These are phyloP conservation scores for Fusarium brachygibbosum DNA, from an alignment of 2,329 filamentous ascomycete species.

Conservation along the genomic window DNA sequence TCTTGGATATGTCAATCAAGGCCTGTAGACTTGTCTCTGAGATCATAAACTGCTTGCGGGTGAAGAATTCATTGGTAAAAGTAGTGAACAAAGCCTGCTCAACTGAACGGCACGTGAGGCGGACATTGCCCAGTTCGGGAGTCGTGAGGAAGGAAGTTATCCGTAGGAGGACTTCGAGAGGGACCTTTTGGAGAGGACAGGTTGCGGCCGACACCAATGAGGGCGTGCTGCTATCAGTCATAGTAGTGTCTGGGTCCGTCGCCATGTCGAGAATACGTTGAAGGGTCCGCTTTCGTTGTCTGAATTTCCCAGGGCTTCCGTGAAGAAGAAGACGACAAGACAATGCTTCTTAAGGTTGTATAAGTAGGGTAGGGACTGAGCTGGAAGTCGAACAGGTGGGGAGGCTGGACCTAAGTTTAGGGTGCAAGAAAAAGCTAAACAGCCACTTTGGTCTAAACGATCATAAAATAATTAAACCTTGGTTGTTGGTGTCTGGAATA, in stretches of 20 bases:
- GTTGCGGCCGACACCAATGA: background rate
- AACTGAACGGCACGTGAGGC: conserved; percentile 67
- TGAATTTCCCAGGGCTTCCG: no score
- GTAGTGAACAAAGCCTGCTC: conserved; percentile 67
- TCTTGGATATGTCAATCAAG: conserved; percentile 66
- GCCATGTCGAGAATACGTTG: conserved; percentile 20
- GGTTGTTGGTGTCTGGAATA: no score
- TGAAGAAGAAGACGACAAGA: no score
- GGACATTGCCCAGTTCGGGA: conserved; percentile 66
- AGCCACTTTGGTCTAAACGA: no score
- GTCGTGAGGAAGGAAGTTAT: conserved; percentile 68
- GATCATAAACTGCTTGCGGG: conserved; percentile 75
- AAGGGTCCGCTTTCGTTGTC: no score
- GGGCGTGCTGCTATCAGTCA: conserved; percentile 18
- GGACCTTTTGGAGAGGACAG: conserved; percentile 57
- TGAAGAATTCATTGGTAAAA: conserved; percentile 74
- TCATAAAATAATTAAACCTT: no score
- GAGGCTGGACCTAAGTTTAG: no score
- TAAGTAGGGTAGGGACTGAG: no score
- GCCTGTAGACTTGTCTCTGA: conserved; percentile 68
- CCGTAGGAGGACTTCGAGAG: conserved; percentile 70
- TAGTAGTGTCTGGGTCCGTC: conserved; percentile 33
- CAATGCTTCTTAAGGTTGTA: no score
- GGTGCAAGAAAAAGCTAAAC: no score
- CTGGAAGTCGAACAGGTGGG: no score